These are phyloP conservation scores for Pichia scutulata DNA, from an alignment of 805 yeast genomes.

Conservation along the genomic window DNA sequence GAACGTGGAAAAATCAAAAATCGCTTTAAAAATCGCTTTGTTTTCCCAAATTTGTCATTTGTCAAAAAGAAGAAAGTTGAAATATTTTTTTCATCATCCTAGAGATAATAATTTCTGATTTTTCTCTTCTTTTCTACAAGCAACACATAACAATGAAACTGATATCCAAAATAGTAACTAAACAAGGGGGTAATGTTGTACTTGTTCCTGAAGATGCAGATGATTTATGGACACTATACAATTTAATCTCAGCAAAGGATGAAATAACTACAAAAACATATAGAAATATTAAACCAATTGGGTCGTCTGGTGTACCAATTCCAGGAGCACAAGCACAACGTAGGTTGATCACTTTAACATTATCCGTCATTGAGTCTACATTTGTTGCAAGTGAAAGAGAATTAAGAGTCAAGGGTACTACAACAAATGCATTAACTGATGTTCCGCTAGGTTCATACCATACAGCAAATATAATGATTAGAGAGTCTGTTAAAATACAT, in stretches of 20 bases:
- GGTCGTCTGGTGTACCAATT: constrained; percentile 7
- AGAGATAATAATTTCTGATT: too few species aligned
- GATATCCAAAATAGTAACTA: constrained; percentile 40
- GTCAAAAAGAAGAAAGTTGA: neutral
- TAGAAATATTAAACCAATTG: constrained; percentile 46
- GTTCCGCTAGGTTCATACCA: constrained; percentile 84
- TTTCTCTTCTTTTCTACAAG: too few species aligned
- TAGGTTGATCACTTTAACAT: constrained; percentile 51
- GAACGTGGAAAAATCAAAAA: too few species aligned
- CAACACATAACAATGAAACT: constrained; percentile 60
- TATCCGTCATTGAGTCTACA: constrained; percentile 62
- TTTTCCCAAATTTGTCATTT: neutral
- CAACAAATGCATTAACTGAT: constrained; percentile 57
- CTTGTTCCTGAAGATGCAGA: constrained; percentile 82
- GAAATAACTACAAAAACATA: constrained; percentile 60
- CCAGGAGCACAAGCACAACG: constrained; percentile 27
- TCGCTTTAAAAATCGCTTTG: neutral
- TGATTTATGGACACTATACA: constrained; percentile 84
- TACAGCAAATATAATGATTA: constrained; percentile 71
- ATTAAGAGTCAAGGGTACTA: constrained; percentile 74
- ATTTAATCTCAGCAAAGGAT: constrained; percentile 71
- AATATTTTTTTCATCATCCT: too few species aligned
- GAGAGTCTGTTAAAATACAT: constrained; percentile 56
- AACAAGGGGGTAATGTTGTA: constrained; percentile 59
- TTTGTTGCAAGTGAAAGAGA: constrained; percentile 72